Evolutionary conservation across 1,139 yeast species (phyloP).

Genomic region (Saccharomycopsis crataegensis): DNA sequence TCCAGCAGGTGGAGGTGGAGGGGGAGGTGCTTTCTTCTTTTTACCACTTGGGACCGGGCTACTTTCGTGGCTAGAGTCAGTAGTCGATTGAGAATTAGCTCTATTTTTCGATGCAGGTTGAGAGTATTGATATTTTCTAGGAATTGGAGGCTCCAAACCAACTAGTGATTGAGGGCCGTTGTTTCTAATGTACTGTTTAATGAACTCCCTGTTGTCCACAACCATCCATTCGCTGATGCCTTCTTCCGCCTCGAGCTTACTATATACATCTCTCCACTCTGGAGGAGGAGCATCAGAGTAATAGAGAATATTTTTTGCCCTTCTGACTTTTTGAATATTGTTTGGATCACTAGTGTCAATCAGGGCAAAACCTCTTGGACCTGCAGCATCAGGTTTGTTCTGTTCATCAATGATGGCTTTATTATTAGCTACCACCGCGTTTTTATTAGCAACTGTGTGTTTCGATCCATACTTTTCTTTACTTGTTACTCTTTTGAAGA

Average conservation of each 20-base stretch:
- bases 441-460: slow-evolving; percentile 76
- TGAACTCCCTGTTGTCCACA: slow-evolving; percentile 77
- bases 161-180: slow-evolving; percentile 75
- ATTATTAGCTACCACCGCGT: slow-evolving; percentile 73
- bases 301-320: slow-evolving; percentile 54
- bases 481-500: slow-evolving; percentile 65
- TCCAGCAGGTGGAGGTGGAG: slow-evolving; percentile 33
- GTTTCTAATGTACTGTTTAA: slow-evolving; percentile 65
- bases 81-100: neutral
- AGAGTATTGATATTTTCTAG: slow-evolving; percentile 42
- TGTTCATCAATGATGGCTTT: slow-evolving; percentile 30
- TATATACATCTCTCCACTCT: slow-evolving; percentile 74
- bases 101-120: neutral
- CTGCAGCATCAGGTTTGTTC: slow-evolving; percentile 38
- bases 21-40: slow-evolving; percentile 42
- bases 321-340: slow-evolving; percentile 47
- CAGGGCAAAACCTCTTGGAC: slow-evolving; percentile 59
- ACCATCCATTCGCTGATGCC: slow-evolving; percentile 88
- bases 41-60: slow-evolving; percentile 22
- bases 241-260: slow-evolving; percentile 57
- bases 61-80: neutral
- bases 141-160: slow-evolving; percentile 81
- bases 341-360: slow-evolving; percentile 16
- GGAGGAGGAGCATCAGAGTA: slow-evolving; percentile 80
- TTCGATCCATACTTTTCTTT: slow-evolving; percentile 80